Conservation (phyloP, 2,329 filamentous ascomycete species). For the Diplodia intermedia region DNA sequence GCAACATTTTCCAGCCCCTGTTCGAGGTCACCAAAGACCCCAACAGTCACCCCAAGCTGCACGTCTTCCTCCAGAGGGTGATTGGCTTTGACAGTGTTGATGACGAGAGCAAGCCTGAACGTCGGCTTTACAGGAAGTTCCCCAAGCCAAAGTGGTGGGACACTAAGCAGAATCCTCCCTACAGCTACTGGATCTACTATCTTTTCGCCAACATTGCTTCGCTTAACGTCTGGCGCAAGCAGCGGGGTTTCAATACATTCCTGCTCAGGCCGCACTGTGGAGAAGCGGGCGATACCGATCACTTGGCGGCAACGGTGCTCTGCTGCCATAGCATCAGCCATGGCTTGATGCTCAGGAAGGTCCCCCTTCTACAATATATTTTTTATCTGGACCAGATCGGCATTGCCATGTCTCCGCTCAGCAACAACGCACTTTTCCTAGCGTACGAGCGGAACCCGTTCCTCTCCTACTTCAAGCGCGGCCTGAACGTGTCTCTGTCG, state of each 20-base stretch:
- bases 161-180: slow-evolving; percentile 93
- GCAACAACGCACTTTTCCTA: slow-evolving; percentile 95
- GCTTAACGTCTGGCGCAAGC: slow-evolving; percentile 88
- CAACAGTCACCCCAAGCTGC: slow-evolving; percentile 84
- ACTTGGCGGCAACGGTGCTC: slow-evolving; percentile 87
- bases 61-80: slow-evolving; percentile 92
- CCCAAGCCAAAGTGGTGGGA: slow-evolving; percentile 88
- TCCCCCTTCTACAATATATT: slow-evolving; percentile 92
- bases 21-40: slow-evolving; percentile 95
- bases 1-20: slow-evolving; percentile 89
- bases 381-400: slow-evolving; percentile 99
- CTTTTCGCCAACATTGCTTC: slow-evolving; percentile 93
- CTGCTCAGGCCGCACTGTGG: slow-evolving; percentile 92
- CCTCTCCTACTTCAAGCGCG: slow-evolving; percentile 91
- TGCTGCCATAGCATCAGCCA: slow-evolving; percentile 98
- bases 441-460: slow-evolving; percentile 98
- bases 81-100: slow-evolving; percentile 98
- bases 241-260: slow-evolving; percentile 95
- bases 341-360: slow-evolving; percentile 88
- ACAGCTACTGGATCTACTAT: slow-evolving; percentile 99
- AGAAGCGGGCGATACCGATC: slow-evolving; percentile 95
- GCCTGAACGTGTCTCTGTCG: slow-evolving; percentile 92
- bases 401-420: slow-evolving; percentile 98
- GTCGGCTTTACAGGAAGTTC: slow-evolving; percentile 93
- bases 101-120: slow-evolving; percentile 95